These are phyloP conservation scores for Alliaria petiolata DNA, from an alignment of 345 rosid genomes.

Conservation along the genomic window DNA sequence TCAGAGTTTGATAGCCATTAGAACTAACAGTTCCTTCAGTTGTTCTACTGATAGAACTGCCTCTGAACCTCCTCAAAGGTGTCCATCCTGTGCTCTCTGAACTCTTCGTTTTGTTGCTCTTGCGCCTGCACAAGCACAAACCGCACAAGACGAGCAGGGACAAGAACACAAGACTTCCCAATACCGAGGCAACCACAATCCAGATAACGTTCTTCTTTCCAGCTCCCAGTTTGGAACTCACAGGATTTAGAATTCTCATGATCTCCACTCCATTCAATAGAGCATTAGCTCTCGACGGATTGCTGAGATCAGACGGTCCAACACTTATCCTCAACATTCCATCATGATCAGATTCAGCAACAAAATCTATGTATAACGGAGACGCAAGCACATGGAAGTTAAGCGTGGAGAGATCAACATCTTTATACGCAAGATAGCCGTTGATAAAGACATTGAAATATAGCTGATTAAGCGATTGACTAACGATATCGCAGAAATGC, in stretches of 20 bases:
- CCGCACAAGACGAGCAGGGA: conserved; percentile 32
- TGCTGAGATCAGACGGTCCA: conserved; percentile 86
- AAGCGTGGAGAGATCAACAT: conserved; percentile 75
- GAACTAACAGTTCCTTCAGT: conserved; percentile 63
- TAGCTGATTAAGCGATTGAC: conserved; percentile 65
- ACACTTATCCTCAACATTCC: conserved; percentile 61
- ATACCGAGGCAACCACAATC: conserved; percentile 51
- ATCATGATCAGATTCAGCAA: conserved; percentile 53
- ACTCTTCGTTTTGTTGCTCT: conserved; percentile 36
- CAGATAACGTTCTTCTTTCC: conserved; percentile 41
- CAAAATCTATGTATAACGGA: conserved; percentile 70
- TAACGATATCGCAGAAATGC: conserved; percentile 93
- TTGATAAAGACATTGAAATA: conserved; percentile 79
- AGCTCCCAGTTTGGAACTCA: conserved; percentile 14
- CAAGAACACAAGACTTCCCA: conserved; percentile 56
- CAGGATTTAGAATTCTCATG: conserved; percentile 58
- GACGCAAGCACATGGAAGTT: conserved; percentile 61
- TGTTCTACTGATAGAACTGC: conserved; percentile 64
- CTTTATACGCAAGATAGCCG: conserved; percentile 50
- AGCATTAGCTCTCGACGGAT: conserved; percentile 52
- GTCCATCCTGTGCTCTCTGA: conserved; percentile 81
- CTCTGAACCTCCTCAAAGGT: conserved; percentile 66
- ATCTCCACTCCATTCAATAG: conserved; percentile 87
- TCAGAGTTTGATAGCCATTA: conserved; percentile 59
- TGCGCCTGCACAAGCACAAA: conserved; percentile 36